phyloP scores from a whole-genome alignment of 129 eudicot species.

The Flaveria bidentis region DNA sequence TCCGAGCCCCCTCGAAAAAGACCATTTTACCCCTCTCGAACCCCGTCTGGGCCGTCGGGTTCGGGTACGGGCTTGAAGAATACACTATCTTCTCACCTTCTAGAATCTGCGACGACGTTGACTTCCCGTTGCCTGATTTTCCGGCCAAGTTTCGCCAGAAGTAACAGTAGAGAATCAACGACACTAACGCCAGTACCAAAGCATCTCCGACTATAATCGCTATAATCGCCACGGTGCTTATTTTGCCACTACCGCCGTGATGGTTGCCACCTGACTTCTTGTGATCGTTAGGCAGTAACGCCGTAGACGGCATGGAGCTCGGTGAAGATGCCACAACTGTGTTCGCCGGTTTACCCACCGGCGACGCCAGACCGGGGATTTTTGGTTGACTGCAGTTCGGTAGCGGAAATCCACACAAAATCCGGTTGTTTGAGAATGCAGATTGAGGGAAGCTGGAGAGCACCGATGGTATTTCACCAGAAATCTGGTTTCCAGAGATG shows the following conservation, averaged over 20 bases:
- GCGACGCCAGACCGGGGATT: constrained; percentile 42
- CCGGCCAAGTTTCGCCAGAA: constrained; percentile 37
- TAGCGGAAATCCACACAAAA: constrained; percentile 72
- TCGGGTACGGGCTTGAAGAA: constrained; percentile 49
- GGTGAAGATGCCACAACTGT: constrained; percentile 49
- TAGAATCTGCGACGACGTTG: constrained; percentile 38
- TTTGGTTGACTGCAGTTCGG: constrained; percentile 38
- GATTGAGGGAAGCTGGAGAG: constrained; percentile 62
- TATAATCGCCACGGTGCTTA: constrained; percentile 33
- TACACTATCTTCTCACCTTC: constrained; percentile 75
- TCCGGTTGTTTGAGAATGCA: constrained; percentile 49
- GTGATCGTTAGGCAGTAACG: constrained; percentile 33
- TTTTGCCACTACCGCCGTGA: constrained; percentile 24
- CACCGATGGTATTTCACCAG: constrained; percentile 58
- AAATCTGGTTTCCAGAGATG: constrained; percentile 49
- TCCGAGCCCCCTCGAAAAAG: constrained; percentile 72
- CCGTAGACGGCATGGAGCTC: constrained; percentile 45
- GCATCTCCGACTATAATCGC: constrained; percentile 41
- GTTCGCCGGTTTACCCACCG: constrained; percentile 37
- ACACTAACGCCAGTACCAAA: constrained; percentile 35
- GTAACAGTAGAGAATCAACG: constrained; percentile 38
- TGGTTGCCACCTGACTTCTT: constrained; percentile 24
- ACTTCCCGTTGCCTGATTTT: constrained; percentile 23
- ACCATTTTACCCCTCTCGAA: constrained; percentile 86
- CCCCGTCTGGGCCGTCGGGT: constrained; percentile 45